Conservation (phyloP, 129 eudicot genomes). For the Helichrysum umbraculigerum region DNA sequence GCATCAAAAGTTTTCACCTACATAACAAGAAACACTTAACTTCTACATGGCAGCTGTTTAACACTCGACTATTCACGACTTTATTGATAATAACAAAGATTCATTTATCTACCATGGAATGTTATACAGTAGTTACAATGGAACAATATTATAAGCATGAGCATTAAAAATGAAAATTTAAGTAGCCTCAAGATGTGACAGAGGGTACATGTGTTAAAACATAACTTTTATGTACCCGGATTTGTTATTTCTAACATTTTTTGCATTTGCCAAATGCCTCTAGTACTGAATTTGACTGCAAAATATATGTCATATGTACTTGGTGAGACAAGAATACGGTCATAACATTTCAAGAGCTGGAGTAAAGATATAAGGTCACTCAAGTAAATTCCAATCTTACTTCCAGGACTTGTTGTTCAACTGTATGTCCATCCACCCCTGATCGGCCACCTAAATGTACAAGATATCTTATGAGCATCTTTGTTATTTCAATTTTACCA, state of each 20-base stretch:
- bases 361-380: constrained; percentile 1
- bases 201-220: too few relatives aligned
- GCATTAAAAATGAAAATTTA: too few relatives aligned
- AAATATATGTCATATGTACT: constrained; percentile 16
- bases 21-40: too few relatives aligned
- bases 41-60: too few relatives aligned
- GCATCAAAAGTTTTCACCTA: too few relatives aligned
- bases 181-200: too few relatives aligned
- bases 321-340: constrained; percentile 3
- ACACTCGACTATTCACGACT: too few relatives aligned
- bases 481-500: constrained; percentile 97
- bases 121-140: too few relatives aligned
- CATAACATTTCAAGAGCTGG: constrained; percentile 6
- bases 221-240: constrained; percentile 91
- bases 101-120: too few relatives aligned
- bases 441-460: constrained; percentile 94
- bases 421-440: constrained; percentile 95
- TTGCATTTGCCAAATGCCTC: constrained; percentile 99
- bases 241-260: constrained; percentile 95
- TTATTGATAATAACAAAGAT: too few relatives aligned
- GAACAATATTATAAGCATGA: too few relatives aligned
- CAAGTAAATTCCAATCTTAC: constrained; percentile 48
- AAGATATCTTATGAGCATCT: constrained; percentile 98
- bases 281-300: constrained; percentile 96
- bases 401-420: constrained; percentile 96